phyloP scores from a whole-genome alignment of 305 asterid genomes.

The Euphrasia arctica region DNA sequence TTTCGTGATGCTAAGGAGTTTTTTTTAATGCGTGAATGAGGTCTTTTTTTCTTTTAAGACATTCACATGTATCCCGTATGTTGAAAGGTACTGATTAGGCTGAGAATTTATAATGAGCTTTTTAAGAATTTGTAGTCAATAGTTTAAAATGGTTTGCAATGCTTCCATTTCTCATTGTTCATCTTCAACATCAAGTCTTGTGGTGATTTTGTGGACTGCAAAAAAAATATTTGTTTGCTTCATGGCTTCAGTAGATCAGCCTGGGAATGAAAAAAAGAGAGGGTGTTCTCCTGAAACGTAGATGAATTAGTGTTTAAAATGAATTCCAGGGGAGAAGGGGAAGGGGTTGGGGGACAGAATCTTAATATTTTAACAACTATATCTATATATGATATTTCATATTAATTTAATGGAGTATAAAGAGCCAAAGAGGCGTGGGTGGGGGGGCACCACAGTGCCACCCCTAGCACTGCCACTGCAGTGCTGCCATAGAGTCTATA shows the following conservation, averaged over 20 bases:
- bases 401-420: not conserved
- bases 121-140: conserved; percentile 10
- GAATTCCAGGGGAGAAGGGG: too few species aligned
- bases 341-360: too few species aligned
- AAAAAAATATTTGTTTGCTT: not conserved
- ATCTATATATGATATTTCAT: too few species aligned
- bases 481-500: not conserved
- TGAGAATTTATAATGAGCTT: conserved; percentile 11
- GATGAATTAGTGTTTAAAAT: not conserved
- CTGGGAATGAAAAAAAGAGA: not conserved
- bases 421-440: not conserved
- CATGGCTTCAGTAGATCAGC: not conserved
- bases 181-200: conserved; percentile 1
- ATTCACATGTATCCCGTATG: conserved; percentile 4
- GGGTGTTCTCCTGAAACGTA: not conserved
- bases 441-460: not conserved
- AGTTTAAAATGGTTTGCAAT: conserved; percentile 4
- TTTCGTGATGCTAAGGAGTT: conserved; percentile 2
- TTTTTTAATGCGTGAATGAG: conserved; percentile 5
- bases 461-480: not conserved
- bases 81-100: not conserved
- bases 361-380: too few species aligned
- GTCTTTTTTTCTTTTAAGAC: conserved; percentile 5
- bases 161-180: conserved; percentile 11
- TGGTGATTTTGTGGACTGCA: conserved; percentile 18